Evolutionary conservation across 129 eudicot species (phyloP).

Genomic region (Smallanthus sonchifolius): DNA sequence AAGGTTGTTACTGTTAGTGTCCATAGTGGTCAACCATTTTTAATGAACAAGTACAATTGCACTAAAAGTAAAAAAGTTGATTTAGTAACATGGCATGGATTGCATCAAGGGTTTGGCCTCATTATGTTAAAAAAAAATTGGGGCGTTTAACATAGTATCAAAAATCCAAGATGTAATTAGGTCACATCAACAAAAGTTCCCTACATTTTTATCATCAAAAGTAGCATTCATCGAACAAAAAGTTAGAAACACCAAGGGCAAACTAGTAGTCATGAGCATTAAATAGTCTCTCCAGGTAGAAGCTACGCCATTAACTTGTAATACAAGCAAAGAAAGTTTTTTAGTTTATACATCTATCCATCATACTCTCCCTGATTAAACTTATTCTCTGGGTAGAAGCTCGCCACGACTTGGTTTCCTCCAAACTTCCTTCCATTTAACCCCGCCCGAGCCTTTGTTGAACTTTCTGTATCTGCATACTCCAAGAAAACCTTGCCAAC

Average conservation of each 20-base stretch:
- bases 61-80: no score
- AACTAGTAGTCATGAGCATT: neutral
- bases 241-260: neutral
- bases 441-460: slow-evolving; percentile 69
- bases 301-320: slow-evolving; percentile 3
- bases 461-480: slow-evolving; percentile 60
- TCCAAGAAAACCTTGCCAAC: slow-evolving; percentile 96
- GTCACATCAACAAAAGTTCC: no score
- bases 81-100: no score
- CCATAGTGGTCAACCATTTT: no score
- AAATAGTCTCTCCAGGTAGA: neutral
- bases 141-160: no score
- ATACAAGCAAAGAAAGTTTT: slow-evolving; percentile 2
- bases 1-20: no score
- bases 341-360: slow-evolving; percentile 29
- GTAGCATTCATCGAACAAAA: neutral
- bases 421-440: slow-evolving; percentile 89
- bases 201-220: no score
- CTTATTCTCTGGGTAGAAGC: slow-evolving; percentile 75
- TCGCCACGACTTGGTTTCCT: slow-evolving; percentile 88
- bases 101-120: no score
- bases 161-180: no score
- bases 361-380: slow-evolving; percentile 72
- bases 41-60: no score
- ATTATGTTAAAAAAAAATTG: no score